A percentile compares a stretch with the other conserved stretches of the same genome.
These are phyloP conservation scores for Galerina sulciceps DNA, from an alignment of 768 basidiomycete species.

Conservation along the genomic window DNA sequence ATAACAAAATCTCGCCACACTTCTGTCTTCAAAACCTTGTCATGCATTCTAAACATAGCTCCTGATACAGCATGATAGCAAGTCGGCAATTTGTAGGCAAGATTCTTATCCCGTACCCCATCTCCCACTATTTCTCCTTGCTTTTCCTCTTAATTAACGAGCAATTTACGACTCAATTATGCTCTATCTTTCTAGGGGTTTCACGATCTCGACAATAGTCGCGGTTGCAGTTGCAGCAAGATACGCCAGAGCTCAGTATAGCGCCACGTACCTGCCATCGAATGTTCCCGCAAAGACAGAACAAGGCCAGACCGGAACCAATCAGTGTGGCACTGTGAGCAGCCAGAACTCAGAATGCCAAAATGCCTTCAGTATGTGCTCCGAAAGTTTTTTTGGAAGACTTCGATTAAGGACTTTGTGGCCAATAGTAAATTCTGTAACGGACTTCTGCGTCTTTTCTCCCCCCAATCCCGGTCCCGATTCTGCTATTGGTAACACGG, in stretches of 20 bases:
- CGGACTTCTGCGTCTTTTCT: slow-evolving; percentile 51
- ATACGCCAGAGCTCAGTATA: slow-evolving; percentile 21
- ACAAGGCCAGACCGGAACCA: slow-evolving; percentile 64
- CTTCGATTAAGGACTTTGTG: slow-evolving; percentile 4
- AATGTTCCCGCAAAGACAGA: slow-evolving; percentile 52
- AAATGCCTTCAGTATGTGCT: slow-evolving; percentile 56
- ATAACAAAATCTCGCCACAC: no score
- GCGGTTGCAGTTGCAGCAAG: no score
- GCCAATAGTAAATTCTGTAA: slow-evolving; percentile 55
- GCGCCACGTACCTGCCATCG: slow-evolving; percentile 41
- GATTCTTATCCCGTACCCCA: background rate
- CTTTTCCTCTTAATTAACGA: background rate
- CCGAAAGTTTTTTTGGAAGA: background rate
- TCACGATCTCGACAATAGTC: background rate
- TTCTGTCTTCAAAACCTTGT: no score
- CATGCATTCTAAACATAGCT: no score
- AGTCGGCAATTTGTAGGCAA: no score
- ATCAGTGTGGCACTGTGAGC: slow-evolving; percentile 61
- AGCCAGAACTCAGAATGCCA: slow-evolving; percentile 70
- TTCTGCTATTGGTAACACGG: slow-evolving; percentile 62
- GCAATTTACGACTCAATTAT: background rate
- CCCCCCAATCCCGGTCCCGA: slow-evolving; percentile 52
- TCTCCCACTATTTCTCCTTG: background rate
- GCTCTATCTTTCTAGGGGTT: background rate
- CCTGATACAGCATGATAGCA: no score